phyloP scores from a whole-genome alignment of 2,329 filamentous ascomycete genomes.

The Nigrospora osmanthi region DNA sequence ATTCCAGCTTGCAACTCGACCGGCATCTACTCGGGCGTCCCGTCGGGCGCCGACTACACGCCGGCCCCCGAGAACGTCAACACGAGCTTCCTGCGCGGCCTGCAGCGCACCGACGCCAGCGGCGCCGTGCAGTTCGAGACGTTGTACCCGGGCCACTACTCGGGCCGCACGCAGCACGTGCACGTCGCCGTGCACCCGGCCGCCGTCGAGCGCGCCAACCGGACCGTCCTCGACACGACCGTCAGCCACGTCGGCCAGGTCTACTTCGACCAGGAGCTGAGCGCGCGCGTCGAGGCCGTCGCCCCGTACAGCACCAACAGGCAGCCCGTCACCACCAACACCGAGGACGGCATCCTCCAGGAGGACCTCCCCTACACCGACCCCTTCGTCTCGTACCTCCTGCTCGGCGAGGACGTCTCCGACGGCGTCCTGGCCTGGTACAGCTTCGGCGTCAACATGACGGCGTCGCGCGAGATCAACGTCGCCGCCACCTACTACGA shows the following conservation, averaged over 20 bases:
- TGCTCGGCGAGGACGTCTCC: constrained; percentile 38
- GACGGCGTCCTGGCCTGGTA: constrained; percentile 46
- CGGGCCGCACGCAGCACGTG: constrained; percentile 36
- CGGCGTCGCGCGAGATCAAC: constrained; percentile 2
- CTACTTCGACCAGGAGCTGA: constrained; percentile 56
- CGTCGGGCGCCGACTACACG: constrained; percentile 32
- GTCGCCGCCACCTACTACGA: constrained; percentile 12
- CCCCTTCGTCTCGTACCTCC: constrained; percentile 36
- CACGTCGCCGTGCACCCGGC: constrained; percentile 38
- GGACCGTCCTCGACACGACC: constrained; percentile 39
- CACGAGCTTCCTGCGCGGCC: constrained; percentile 31
- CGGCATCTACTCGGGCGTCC: constrained; percentile 39
- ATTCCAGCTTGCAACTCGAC: constrained; percentile 26
- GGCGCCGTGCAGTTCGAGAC: constrained; percentile 33
- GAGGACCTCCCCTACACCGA: neutral
- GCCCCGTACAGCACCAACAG: constrained; percentile 34
- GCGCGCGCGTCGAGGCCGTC: constrained; percentile 33
- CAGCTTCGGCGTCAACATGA: constrained; percentile 32
- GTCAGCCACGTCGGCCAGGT: constrained; percentile 56
- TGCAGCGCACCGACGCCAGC: constrained; percentile 30
- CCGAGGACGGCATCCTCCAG: neutral
- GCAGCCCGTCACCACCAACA: constrained; percentile 23
- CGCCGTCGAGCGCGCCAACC: constrained; percentile 26
- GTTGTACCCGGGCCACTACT: constrained; percentile 37
- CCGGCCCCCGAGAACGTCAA: constrained; percentile 27